Evolutionary conservation across 2,329 filamentous ascomycete genomes (phyloP).

Genomic region (Hypoxylon sp.): DNA sequence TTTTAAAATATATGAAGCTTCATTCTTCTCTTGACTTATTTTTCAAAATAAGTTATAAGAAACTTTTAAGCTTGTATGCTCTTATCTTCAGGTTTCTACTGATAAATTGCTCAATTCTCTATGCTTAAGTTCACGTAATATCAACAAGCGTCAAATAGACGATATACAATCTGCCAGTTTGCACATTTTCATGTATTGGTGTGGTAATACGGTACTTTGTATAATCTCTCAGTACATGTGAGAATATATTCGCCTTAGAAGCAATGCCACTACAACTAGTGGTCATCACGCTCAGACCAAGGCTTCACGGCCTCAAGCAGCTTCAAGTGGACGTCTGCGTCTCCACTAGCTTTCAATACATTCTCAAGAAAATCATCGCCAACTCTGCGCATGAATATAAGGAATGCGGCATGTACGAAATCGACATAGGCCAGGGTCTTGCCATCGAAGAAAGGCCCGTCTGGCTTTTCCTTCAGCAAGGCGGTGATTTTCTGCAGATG

Average conservation of each 20-base stretch:
- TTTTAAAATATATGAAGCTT: background rate
- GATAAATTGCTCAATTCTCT: background rate
- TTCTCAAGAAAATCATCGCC: slow-evolving; percentile 56
- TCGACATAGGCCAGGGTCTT: slow-evolving; percentile 69
- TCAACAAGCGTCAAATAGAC: background rate
- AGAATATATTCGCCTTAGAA: background rate
- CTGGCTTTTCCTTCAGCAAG: slow-evolving; percentile 67
- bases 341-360: slow-evolving; percentile 57
- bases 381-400: slow-evolving; percentile 57
- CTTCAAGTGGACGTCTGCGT: slow-evolving; percentile 57
- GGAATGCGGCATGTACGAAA: slow-evolving; percentile 67
- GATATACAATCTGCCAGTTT: background rate
- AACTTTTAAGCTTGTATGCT: background rate
- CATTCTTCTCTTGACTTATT: too few species aligned
- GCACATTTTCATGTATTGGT: background rate
- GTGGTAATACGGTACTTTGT: background rate
- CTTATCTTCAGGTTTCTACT: background rate
- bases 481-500: slow-evolving; percentile 57
- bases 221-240: background rate
- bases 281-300: slow-evolving; percentile 59
- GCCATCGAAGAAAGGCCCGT: slow-evolving; percentile 75
- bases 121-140: background rate
- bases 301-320: slow-evolving; percentile 60
- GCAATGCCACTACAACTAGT: slow-evolving; percentile 47
- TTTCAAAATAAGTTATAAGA: too few species aligned